Percentiles rank a stretch among this genome's conserved stretches.
These are phyloP conservation scores for Aspergillus aculeatus DNA, from an alignment of 2,329 filamentous ascomycete genomes.

Conservation along the genomic window DNA sequence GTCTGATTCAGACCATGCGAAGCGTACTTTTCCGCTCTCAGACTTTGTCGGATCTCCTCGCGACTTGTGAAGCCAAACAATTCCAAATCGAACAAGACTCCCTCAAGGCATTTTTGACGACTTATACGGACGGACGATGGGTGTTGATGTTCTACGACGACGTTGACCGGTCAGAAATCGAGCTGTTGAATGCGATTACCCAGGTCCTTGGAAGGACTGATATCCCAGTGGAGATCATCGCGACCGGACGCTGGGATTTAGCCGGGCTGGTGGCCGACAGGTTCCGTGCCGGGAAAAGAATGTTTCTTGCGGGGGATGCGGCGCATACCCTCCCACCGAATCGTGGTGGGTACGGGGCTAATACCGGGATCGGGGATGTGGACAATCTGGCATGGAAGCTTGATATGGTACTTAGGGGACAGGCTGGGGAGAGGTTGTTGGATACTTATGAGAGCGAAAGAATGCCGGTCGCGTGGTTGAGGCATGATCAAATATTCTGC, in stretches of 20 bases:
- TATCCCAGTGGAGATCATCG: slow-evolving; percentile 33
- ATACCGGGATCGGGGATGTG: slow-evolving; percentile 40
- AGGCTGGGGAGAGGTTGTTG: no score
- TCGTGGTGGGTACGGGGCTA: slow-evolving; percentile 34
- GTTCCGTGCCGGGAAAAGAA: slow-evolving; percentile 24
- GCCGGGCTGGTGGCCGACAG: slow-evolving; percentile 28
- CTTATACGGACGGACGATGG: slow-evolving; percentile 26
- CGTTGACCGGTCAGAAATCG: slow-evolving; percentile 9
- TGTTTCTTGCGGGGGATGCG: slow-evolving; percentile 37
- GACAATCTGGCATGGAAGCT: slow-evolving; percentile 48
- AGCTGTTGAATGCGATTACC: no score
- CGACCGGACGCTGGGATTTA: slow-evolving; percentile 35
- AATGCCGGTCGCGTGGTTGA: no score
- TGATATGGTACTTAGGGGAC: no score
- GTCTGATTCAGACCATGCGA: slow-evolving; percentile 22
- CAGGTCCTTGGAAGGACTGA: slow-evolving; percentile 30
- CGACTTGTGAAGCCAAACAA: no score
- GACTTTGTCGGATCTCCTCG: no score
- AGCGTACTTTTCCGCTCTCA: slow-evolving; percentile 27
- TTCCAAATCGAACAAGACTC: slow-evolving; percentile 20
- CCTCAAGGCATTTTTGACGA: slow-evolving; percentile 24
- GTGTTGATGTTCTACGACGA: slow-evolving; percentile 26
- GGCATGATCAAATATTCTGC: no score
- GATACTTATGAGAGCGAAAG: no score
- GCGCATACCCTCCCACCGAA: slow-evolving; percentile 32